Percentiles rank a stretch among this genome's conserved stretches.
These are phyloP conservation scores for Kwoniella bestiolae DNA, from an alignment of 768 basidiomycete genomes.

Conservation along the genomic window DNA sequence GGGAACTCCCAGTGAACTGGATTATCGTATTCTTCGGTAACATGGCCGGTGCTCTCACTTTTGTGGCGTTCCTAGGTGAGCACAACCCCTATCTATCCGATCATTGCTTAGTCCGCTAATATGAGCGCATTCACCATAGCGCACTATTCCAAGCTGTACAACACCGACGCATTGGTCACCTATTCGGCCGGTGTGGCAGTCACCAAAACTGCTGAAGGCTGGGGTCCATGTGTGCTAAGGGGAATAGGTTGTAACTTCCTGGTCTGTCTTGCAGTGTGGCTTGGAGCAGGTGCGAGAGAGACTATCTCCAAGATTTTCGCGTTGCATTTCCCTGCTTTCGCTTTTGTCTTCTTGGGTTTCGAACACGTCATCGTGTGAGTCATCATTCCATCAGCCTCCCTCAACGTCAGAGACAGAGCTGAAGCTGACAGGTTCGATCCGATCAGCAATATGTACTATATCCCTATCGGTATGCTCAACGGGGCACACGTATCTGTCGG, in stretches of 20 bases:
- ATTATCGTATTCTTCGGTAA: slow-evolving; percentile 33
- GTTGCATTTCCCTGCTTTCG: slow-evolving; percentile 32
- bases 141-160: slow-evolving; percentile 26
- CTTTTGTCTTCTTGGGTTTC: slow-evolving; percentile 32
- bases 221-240: slow-evolving; percentile 25
- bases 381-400: too few species aligned
- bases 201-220: slow-evolving; percentile 23
- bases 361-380: slow-evolving; percentile 36
- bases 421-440: too few species aligned
- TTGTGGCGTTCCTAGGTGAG: slow-evolving; percentile 30
- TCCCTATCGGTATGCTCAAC: slow-evolving; percentile 33
- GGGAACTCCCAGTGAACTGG: slow-evolving; percentile 34
- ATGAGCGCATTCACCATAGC: not conserved
- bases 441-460: slow-evolving; percentile 32
- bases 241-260: slow-evolving; percentile 36
- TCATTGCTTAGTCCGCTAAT: not conserved
- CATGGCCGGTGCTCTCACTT: slow-evolving; percentile 26
- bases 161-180: slow-evolving; percentile 22
- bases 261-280: slow-evolving; percentile 32
- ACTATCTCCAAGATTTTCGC: slow-evolving; percentile 34
- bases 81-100: not conserved
- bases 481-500: slow-evolving; percentile 30
- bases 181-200: slow-evolving; percentile 21
- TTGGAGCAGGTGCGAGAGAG: slow-evolving; percentile 31
- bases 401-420: too few species aligned